Conservation (phyloP, 2,329 filamentous ascomycete species). For the Penicillium sp. region DNA sequence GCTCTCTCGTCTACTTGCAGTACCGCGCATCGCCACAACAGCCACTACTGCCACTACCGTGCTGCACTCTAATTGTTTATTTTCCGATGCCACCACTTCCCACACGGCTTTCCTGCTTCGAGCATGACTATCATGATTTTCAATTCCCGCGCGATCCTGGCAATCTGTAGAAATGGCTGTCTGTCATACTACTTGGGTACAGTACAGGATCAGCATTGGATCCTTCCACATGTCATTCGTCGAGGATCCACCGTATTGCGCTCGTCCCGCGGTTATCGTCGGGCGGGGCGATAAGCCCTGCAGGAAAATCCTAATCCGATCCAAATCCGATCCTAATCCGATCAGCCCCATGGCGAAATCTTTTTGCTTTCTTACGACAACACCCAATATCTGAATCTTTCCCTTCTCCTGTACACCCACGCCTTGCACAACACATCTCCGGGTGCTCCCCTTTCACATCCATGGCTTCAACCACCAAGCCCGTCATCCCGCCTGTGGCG, state of each 20-base stretch:
- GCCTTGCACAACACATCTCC: not conserved
- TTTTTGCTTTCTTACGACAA: not conserved
- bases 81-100: too few species aligned
- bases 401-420: not conserved
- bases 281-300: conserved; percentile 15
- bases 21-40: not conserved
- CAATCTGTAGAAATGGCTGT: too few species aligned
- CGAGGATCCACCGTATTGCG: not conserved
- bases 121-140: too few species aligned
- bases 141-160: too few species aligned
- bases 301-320: conserved; percentile 4
- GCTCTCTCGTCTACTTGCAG: too few species aligned
- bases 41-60: too few species aligned
- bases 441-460: conserved; percentile 1
- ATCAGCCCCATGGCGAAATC: conserved; percentile 12
- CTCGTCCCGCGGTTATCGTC: conserved; percentile 16
- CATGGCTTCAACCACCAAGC: conserved; percentile 46
- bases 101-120: not conserved
- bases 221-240: not conserved
- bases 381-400: not conserved
- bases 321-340: conserved; percentile 1
- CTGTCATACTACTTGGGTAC: not conserved
- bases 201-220: not conserved
- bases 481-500: conserved; percentile 49
- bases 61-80: too few species aligned